These are phyloP conservation scores for Bonia amplexicaulis DNA, from an alignment of 176 grass and related monocot genomes.

Conservation along the genomic window DNA sequence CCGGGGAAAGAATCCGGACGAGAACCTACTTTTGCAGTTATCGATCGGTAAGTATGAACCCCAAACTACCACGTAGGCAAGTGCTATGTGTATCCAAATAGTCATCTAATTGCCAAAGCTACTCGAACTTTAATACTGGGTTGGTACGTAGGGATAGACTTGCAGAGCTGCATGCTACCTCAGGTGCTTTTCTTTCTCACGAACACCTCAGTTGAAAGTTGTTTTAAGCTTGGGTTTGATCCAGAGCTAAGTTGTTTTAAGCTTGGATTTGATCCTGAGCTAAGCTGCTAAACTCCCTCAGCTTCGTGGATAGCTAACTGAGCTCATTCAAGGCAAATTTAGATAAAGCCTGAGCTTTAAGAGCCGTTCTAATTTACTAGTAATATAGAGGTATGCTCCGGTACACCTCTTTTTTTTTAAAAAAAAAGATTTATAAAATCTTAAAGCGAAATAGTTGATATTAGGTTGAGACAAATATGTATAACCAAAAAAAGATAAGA, in stretches of 20 bases:
- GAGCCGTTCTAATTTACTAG: not conserved
- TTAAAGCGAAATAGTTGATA: too few species aligned
- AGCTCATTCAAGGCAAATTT: not conserved
- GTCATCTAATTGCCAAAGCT: not conserved
- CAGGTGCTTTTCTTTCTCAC: too few species aligned
- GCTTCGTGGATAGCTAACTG: not conserved
- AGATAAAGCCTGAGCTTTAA: not conserved
- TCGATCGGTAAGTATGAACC: not conserved
- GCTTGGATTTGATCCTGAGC: not conserved
- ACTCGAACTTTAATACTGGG: not conserved
- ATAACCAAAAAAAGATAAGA: too few species aligned
- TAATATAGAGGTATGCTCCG: not conserved
- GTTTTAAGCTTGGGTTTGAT: not conserved
- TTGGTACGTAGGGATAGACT: not conserved
- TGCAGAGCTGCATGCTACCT: not conserved
- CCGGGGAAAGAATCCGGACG: not conserved
- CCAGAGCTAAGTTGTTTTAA: too few species aligned
- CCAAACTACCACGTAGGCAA: not conserved
- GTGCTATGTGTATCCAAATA: not conserved
- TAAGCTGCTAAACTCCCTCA: too few species aligned
- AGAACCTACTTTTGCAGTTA: constrained; percentile 13
- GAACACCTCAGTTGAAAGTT: not conserved
- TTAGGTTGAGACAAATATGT: too few species aligned
- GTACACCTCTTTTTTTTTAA: too few species aligned
- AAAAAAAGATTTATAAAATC: too few species aligned